Evolutionary conservation across 2,329 filamentous ascomycete species (phyloP), one percentile per base, ranked within the genome.

Genomic region (Xylaria multiplex): DNA sequence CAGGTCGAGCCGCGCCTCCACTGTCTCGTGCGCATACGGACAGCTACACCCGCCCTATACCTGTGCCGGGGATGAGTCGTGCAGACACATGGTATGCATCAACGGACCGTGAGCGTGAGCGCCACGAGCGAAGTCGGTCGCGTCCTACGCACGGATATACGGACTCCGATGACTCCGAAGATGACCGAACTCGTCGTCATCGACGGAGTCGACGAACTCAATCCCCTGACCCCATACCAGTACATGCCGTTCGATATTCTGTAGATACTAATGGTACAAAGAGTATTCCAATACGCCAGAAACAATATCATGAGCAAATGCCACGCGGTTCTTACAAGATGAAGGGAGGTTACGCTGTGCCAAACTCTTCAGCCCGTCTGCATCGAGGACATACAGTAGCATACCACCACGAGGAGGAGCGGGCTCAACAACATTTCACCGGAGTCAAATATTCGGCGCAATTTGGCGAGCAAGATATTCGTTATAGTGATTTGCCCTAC

Each of bases 1-100:
- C 69, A 43, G 9, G 16, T 54, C 67, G 67, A 56, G 14, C 27
- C 19, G 24, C 53, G 22, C 73, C 74, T 32, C 35, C 68, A 43
- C 43, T 67, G 54, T 63, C 67, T 22, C 73, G 73, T 49, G 64
- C 74, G 6, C 72, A 72, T 46, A 75, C 74, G 8, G 74, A 76
- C 3, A 64, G 32, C 9, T 74, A 64, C 56, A 35, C 73, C 35
- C 73, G 71, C n/a, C 66, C 74, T 35, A 68, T 69, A 19, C 64
- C 66, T 3, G 60, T 61, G 4, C 68, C 70, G 3, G 54, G 59
- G 24, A 35, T 76, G 32, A 55, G 56, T 13, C 75, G 73, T 40
- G 61, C 71, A 48, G 49, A 69, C 8, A 75, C 74, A 35, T 76
- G 69, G 70, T 65, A 70, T 57, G 16, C 60, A 27, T 49, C 65